Conservation (phyloP, 2,329 filamentous ascomycete species). For the Colletotrichum cuscutae region DNA sequence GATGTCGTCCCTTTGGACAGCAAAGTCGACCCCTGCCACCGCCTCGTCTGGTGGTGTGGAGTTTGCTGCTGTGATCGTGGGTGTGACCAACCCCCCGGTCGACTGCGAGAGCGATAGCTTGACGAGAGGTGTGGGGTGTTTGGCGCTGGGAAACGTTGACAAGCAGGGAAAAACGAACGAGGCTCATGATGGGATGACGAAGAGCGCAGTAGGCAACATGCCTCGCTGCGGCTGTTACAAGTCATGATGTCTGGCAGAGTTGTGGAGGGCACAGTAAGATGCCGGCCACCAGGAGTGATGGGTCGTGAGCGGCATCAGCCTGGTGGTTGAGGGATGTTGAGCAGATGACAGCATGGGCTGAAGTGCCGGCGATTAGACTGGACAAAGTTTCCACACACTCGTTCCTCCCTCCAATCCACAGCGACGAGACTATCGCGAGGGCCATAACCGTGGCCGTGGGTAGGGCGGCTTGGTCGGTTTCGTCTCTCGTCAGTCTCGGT, state of each 20-base stretch:
- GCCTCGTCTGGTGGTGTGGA: slow-evolving; percentile 30
- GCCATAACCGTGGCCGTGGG: slow-evolving; percentile 9
- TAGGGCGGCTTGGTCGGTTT: slow-evolving; percentile 12
- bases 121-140: slow-evolving; percentile 19
- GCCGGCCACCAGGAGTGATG: slow-evolving; percentile 17
- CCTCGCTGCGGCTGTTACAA: slow-evolving; percentile 7
- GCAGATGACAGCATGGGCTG: slow-evolving; percentile 18
- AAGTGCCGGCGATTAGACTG: slow-evolving; percentile 10
- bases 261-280: slow-evolving; percentile 3
- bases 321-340: neutral
- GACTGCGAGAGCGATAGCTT: neutral
- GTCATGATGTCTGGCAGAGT: neutral
- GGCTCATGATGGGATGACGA: slow-evolving; percentile 31
- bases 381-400: slow-evolving; percentile 23
- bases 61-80: slow-evolving; percentile 29
- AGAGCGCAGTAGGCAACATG: slow-evolving; percentile 24
- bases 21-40: slow-evolving; percentile 28
- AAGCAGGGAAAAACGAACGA: slow-evolving; percentile 31
- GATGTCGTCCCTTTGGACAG: slow-evolving; percentile 16
- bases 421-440: slow-evolving; percentile 11
- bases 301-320: neutral
- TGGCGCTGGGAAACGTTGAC: slow-evolving; percentile 22
- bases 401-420: slow-evolving; percentile 31
- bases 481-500: slow-evolving; percentile 16
- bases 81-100: slow-evolving; percentile 29